These are phyloP conservation scores for Ophiostoma quercus DNA, from an alignment of 2,329 filamentous ascomycete species.

Conservation along the genomic window DNA sequence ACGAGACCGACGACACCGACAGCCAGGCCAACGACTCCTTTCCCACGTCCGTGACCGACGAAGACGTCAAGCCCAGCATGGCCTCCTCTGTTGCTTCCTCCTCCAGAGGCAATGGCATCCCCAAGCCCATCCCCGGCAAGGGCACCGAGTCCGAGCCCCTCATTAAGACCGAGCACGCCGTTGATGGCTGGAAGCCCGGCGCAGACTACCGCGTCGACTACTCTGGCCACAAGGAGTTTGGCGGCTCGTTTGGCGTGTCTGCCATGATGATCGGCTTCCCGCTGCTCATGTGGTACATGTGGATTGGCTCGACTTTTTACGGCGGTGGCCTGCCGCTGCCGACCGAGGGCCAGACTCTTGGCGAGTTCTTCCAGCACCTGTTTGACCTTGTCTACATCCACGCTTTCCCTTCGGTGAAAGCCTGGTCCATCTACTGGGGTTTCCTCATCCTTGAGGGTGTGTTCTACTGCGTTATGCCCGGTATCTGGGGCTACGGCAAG, in stretches of 20 bases:
- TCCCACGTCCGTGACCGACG: constrained; percentile 27
- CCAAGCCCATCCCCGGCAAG: constrained; percentile 33
- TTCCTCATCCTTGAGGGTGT: constrained; percentile 82
- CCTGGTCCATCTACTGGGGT: constrained; percentile 91
- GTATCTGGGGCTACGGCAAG: constrained; percentile 83
- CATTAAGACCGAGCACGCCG: constrained; percentile 33
- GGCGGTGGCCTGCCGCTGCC: constrained; percentile 72
- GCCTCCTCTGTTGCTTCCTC: constrained; percentile 25
- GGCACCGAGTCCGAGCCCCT: constrained; percentile 24
- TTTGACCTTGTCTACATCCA: constrained; percentile 69
- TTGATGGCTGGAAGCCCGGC: constrained; percentile 56
- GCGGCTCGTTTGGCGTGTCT: constrained; percentile 72
- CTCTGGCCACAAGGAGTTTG: constrained; percentile 72
- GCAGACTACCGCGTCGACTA: constrained; percentile 59
- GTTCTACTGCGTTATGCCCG: constrained; percentile 80
- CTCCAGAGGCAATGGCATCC: constrained; percentile 28
- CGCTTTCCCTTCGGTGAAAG: constrained; percentile 74
- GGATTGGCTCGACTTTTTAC: constrained; percentile 92
- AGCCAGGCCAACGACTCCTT: constrained; percentile 15
- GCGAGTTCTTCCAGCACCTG: constrained; percentile 68
- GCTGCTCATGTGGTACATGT: constrained; percentile 98
- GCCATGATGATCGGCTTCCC: constrained; percentile 91
- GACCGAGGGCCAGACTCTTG: constrained; percentile 57
- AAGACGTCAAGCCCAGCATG: constrained; percentile 28
- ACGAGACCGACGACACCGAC: constrained; percentile 41